Evolutionary conservation across 2,329 filamentous ascomycete genomes (phyloP).

Genomic region (Immersiporthe knoxdaviesiana): DNA sequence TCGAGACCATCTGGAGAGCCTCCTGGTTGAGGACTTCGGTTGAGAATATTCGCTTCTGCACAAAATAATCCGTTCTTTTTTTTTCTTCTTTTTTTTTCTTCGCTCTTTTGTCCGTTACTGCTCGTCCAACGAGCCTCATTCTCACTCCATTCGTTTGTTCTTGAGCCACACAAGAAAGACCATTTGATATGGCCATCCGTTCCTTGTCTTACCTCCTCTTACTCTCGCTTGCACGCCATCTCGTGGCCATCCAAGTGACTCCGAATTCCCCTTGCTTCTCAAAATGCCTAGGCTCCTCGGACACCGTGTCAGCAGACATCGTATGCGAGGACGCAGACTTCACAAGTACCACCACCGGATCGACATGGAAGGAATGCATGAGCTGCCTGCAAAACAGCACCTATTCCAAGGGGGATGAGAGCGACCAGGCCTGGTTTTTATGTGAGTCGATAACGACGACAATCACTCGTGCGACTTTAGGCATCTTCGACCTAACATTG

Average conservation of each 20-base stretch:
- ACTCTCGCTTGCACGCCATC: slow-evolving; percentile 34
- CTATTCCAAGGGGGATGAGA: slow-evolving; percentile 51
- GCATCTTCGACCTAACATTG: not conserved
- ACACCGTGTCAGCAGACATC: slow-evolving; percentile 49
- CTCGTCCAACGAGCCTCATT: not conserved
- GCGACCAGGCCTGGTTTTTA: slow-evolving; percentile 59
- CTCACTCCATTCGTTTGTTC: not conserved
- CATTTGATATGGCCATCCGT: slow-evolving; percentile 29
- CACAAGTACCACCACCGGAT: slow-evolving; percentile 42
- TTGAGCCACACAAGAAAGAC: not conserved
- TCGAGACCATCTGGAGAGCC: slow-evolving; percentile 17
- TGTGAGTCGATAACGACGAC: slow-evolving; percentile 47
- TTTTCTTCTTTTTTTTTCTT: slow-evolving; percentile 15
- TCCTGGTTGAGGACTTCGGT: slow-evolving; percentile 28
- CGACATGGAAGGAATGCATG: slow-evolving; percentile 54
- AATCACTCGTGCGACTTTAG: not conserved
- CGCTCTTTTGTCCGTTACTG: not conserved
- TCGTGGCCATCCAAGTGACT: slow-evolving; percentile 52
- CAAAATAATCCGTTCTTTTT: slow-evolving; percentile 16
- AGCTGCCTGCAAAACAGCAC: slow-evolving; percentile 57
- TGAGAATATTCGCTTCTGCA: slow-evolving; percentile 9
- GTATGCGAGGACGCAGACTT: slow-evolving; percentile 52
- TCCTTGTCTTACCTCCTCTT: slow-evolving; percentile 31
- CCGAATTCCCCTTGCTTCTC: slow-evolving; percentile 58
- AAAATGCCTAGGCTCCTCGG: slow-evolving; percentile 54